A percentile compares a stretch with the other conserved stretches of the same genome.
phyloP scores from a whole-genome alignment of 805 yeast genomes.

The Zygosaccharomyces gambellarensis region DNA sequence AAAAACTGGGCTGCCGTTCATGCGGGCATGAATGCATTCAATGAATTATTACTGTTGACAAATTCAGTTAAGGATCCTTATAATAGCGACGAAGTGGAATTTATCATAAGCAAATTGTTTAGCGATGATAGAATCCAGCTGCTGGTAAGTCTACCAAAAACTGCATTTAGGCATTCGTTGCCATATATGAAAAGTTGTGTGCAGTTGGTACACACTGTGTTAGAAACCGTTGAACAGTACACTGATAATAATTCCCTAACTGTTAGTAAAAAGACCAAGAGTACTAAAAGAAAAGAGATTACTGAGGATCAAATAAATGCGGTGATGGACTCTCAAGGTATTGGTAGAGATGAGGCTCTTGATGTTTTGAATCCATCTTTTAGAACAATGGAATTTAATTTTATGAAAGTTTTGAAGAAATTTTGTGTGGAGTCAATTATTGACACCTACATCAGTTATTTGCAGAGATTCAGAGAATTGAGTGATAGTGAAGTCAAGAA shows the following conservation, averaged over 20 bases:
- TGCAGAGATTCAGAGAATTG: constrained; percentile 60
- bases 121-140: constrained; percentile 54
- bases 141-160: constrained; percentile 55
- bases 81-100: constrained; percentile 43
- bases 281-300: constrained; percentile 19
- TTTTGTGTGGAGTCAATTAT: constrained; percentile 49
- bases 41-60: constrained; percentile 50
- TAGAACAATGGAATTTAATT: constrained; percentile 19
- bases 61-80: constrained; percentile 39
- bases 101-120: constrained; percentile 64
- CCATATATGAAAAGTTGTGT: constrained; percentile 56
- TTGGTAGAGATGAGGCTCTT: constrained; percentile 33
- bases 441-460: constrained; percentile 57
- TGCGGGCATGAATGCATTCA: constrained; percentile 63
- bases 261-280: constrained; percentile 43
- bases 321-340: constrained; percentile 34
- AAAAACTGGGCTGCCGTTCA: constrained; percentile 59
- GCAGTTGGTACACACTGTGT: constrained; percentile 57
- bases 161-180: constrained; percentile 59
- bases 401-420: constrained; percentile 20
- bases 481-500: constrained; percentile 54
- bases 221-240: constrained; percentile 64
- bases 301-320: constrained; percentile 34
- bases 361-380: constrained; percentile 22
- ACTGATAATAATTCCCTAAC: constrained; percentile 48